Base-by-base conservation (phyloP, 2,329 filamentous ascomycete genomes). In the Fusarium illudens region DNA sequence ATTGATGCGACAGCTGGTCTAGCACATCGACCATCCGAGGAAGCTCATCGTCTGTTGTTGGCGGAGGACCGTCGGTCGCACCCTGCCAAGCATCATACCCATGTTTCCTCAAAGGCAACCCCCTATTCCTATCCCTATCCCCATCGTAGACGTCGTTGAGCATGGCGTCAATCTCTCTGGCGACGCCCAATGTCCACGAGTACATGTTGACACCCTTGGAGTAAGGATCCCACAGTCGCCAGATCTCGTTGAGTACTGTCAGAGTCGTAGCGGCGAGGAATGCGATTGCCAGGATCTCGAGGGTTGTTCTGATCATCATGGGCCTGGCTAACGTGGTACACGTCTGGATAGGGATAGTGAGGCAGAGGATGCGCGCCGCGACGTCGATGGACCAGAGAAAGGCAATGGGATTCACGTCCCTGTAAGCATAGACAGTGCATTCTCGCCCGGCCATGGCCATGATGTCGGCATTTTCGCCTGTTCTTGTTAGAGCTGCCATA, bases 141-240 rank as follows among this genome's bases (percentile, higher is more conserved):
- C 58, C 37, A 52, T 74, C 73, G 50, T 71, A 65, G 53, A 69
- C 75, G 22, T 76, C 73, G 27, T 74, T 71, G 32, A 76, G 30
- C 60, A 76, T 69, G 20, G 60, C 58, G 58, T 76, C 75, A 54
- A 76, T 64, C 42, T 76, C 75, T 11, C 33, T 68, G 3, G 74
- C 75, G n/a, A 76, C 66, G 4, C 72, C 71, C 17, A 75, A 57
- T 1, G 71, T 73, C 70, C 71, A 77, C 15, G 67, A 48, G 46
- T 65, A 70, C 20, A 54, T 69, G 32, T 76, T 76, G 9, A 72
- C 50, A 2, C 65, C 67, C 12, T 19, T 46, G 9, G 60, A 49
- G 33, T 68, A 71, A 1, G 75, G 75, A 53, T 76, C 68, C 74
- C 74, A 76, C 53, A 75, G 62, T 8, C 53, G 15, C 65, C 68